Percentiles rank a stretch among this genome's conserved stretches.
These are phyloP conservation scores for Alternaria rosae DNA, from an alignment of 2,329 filamentous ascomycete genomes.

Conservation along the genomic window DNA sequence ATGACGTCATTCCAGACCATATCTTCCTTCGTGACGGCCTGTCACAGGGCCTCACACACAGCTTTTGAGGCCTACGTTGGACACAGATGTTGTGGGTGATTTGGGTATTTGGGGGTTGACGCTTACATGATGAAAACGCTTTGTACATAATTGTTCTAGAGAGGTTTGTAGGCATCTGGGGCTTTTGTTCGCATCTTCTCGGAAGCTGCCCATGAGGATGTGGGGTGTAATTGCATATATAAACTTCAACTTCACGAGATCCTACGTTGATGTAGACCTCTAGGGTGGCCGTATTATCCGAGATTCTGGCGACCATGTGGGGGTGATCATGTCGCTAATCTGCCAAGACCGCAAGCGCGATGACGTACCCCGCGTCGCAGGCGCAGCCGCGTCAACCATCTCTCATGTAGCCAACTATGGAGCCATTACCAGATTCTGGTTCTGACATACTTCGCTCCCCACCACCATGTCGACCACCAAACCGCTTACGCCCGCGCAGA, in stretches of 20 bases:
- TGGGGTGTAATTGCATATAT: neutral
- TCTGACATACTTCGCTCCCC: slow-evolving; percentile 2
- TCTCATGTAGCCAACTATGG: slow-evolving; percentile 4
- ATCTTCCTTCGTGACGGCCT: neutral
- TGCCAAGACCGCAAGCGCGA: slow-evolving; percentile 13
- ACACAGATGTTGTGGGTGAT: neutral
- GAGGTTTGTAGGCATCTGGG: neutral
- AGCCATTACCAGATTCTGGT: neutral
- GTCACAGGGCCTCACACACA: neutral
- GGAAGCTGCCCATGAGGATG: neutral
- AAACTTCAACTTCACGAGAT: neutral
- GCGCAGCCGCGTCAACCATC: slow-evolving; percentile 16
- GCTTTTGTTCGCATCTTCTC: neutral
- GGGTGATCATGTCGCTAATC: slow-evolving; percentile 3
- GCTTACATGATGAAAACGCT: neutral
- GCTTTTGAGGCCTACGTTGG: neutral
- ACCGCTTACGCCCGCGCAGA: slow-evolving; percentile 54
- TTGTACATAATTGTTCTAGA: neutral
- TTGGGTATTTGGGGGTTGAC: neutral
- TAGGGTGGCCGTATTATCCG: neutral
- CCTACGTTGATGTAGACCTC: neutral
- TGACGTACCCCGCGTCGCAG: slow-evolving; percentile 22
- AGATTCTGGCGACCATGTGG: neutral
- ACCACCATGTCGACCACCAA: slow-evolving; percentile 25
- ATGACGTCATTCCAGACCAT: neutral